These are phyloP conservation scores for Kuraishia ogatae DNA, from an alignment of 805 yeast species.

Conservation along the genomic window DNA sequence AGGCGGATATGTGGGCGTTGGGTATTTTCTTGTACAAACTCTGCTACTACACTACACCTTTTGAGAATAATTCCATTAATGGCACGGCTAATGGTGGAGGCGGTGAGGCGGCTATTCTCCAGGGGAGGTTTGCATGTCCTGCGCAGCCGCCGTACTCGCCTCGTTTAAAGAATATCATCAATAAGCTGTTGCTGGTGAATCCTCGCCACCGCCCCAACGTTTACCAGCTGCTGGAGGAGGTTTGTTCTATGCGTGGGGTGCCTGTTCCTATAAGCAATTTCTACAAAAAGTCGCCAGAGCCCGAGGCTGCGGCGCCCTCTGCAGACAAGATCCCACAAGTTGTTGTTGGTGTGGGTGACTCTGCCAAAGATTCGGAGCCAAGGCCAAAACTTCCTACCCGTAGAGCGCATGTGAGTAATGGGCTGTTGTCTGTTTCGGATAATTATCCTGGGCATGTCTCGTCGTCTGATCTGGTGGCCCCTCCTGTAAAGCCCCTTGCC, in stretches of 20 bases:
- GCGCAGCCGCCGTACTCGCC: slow-evolving; percentile 50
- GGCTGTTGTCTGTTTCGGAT: slow-evolving; percentile 7
- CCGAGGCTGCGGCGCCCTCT: slow-evolving; percentile 4
- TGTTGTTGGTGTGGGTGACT: slow-evolving; percentile 8
- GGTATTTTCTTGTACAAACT: slow-evolving; percentile 72
- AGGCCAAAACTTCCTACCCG: not conserved
- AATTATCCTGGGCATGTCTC: not conserved
- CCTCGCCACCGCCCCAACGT: slow-evolving; percentile 70
- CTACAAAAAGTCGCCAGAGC: slow-evolving; percentile 14
- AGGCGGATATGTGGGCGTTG: slow-evolving; percentile 80
- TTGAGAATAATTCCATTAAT: slow-evolving; percentile 41
- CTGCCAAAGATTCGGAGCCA: slow-evolving; percentile 5
- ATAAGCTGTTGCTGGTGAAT: slow-evolving; percentile 51
- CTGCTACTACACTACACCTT: slow-evolving; percentile 79
- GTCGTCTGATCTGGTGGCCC: not conserved
- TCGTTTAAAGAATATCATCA: slow-evolving; percentile 54
- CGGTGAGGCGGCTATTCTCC: slow-evolving; percentile 56
- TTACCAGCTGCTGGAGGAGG: slow-evolving; percentile 60
- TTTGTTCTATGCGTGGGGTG: slow-evolving; percentile 49
- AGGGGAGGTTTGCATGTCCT: slow-evolving; percentile 45
- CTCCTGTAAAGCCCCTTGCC: slow-evolving; percentile 1
- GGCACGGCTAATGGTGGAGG: slow-evolving; percentile 26
- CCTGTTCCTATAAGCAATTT: slow-evolving; percentile 32
- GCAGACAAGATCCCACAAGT: too few relatives aligned
- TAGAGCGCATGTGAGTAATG: not conserved